A percentile compares a stretch with the other conserved stretches of the same genome.
Conservation (phyloP, 257 asterid genomes). For the Plantago elongata region DNA sequence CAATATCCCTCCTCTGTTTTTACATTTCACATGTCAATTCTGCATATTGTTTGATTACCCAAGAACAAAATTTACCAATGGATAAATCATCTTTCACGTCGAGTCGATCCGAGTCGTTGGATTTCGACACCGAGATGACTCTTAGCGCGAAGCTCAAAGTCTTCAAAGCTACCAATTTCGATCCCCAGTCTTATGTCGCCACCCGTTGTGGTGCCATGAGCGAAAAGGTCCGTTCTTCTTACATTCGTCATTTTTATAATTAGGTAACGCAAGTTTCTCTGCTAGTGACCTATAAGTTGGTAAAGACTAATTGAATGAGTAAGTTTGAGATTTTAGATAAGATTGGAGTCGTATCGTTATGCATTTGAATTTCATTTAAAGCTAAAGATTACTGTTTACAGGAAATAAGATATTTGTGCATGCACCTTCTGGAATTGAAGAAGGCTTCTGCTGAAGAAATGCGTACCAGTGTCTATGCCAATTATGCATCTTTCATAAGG, state of each 20-base stretch:
- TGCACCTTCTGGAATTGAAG: constrained; percentile 63
- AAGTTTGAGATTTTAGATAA: no score
- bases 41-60: not conserved
- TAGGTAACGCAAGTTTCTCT: not conserved
- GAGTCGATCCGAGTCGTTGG: constrained; percentile 49
- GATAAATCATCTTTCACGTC: constrained; percentile 52
- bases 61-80: constrained; percentile 17
- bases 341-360: no score
- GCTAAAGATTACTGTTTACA: constrained; percentile 24
- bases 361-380: no score
- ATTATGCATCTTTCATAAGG: constrained; percentile 88
- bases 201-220: constrained; percentile 55
- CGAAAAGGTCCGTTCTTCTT: constrained; percentile 50
- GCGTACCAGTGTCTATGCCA: constrained; percentile 88
- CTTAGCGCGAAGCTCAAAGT: constrained; percentile 69
- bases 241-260: not conserved
- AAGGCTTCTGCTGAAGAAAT: constrained; percentile 97
- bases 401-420: constrained; percentile 84
- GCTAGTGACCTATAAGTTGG: not conserved
- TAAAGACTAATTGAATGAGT: no score
- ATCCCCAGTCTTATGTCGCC: constrained; percentile 54
- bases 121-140: constrained; percentile 60
- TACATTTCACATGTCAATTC: not conserved
- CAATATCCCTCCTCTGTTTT: not conserved
- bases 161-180: constrained; percentile 59